Conservation (phyloP, 768 basidiomycete species). For the Lactarius akahatsu region DNA sequence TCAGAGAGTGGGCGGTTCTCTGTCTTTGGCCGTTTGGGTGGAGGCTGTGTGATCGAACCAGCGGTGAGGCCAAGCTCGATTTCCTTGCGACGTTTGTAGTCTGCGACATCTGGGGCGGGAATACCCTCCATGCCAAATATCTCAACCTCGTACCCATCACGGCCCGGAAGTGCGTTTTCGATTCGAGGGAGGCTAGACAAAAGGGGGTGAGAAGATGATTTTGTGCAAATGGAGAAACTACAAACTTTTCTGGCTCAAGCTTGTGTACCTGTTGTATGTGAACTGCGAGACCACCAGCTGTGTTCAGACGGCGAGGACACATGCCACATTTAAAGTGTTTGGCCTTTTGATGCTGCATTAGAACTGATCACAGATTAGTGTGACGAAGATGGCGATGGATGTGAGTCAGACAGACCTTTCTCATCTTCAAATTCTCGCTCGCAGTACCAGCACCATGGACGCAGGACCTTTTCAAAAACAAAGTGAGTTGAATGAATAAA, state of each 20-base stretch:
- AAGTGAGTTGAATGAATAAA: constrained; percentile 6
- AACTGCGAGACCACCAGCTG: constrained; percentile 95
- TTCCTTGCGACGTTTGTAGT: constrained; percentile 95
- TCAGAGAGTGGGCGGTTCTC: constrained; percentile 78
- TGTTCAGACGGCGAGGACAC: constrained; percentile 94
- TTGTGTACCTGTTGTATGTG: constrained; percentile 99
- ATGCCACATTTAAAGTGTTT: constrained; percentile 98
- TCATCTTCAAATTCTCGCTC: constrained; percentile 99
- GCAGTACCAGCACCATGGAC: constrained; percentile 99
- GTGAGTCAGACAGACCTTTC: constrained; percentile 62
- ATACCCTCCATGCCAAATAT: constrained; percentile 99
- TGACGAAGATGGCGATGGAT: background rate
- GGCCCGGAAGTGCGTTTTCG: constrained; percentile 92
- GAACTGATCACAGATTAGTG: constrained; percentile 49
- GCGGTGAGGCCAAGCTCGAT: constrained; percentile 86
- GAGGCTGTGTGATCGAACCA: constrained; percentile 79
- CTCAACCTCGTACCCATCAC: constrained; percentile 97
- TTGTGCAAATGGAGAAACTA: background rate
- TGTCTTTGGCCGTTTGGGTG: constrained; percentile 75
- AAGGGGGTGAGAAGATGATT: constrained; percentile 18
- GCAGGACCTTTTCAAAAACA: constrained; percentile 55
- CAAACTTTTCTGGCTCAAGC: constrained; percentile 82
- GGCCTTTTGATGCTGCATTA: constrained; percentile 99
- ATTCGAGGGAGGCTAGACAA: constrained; percentile 70
- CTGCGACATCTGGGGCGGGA: constrained; percentile 88